Percentiles rank a stretch among this genome's conserved stretches.
Conservation (phyloP, 345 rosid species). For the Lepidium aucheri region DNA sequence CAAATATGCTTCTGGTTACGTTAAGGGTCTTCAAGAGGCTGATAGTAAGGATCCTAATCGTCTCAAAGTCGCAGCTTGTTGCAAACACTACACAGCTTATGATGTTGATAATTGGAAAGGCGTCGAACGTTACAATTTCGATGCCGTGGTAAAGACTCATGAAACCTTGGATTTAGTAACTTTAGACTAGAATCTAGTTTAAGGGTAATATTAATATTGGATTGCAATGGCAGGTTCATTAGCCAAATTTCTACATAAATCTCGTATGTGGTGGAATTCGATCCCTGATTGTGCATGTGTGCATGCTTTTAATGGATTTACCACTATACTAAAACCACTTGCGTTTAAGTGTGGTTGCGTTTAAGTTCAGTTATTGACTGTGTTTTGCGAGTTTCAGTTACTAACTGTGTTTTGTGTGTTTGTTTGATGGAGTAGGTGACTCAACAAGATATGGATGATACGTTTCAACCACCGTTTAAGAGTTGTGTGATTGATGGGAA, state of each 20-base stretch:
- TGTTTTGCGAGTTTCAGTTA: no score
- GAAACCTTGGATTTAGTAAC: neutral
- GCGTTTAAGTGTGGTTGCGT: no score
- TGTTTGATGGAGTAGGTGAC: constrained; percentile 49
- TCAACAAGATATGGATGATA: constrained; percentile 87
- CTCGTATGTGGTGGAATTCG: no score
- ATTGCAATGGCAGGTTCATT: no score
- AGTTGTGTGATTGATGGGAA: constrained; percentile 95
- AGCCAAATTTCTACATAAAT: no score
- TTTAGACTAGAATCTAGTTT: no score
- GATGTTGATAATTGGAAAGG: constrained; percentile 94
- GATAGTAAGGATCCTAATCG: constrained; percentile 42
- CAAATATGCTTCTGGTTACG: constrained; percentile 62
- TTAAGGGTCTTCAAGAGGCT: constrained; percentile 63
- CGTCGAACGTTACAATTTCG: constrained; percentile 53
- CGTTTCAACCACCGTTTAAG: constrained; percentile 94
- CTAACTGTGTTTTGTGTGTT: neutral
- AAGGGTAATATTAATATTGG: no score
- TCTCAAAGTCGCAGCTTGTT: constrained; percentile 92
- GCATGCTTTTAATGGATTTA: no score
- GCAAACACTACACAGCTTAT: constrained; percentile 93
- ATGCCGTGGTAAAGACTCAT: constrained; percentile 55
- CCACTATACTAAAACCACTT: no score
- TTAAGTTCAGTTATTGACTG: no score
- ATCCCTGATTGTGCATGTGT: no score